Base-by-base conservation (phyloP, 2,329 filamentous ascomycete genomes). In the Aureobasidium sp. region DNA sequence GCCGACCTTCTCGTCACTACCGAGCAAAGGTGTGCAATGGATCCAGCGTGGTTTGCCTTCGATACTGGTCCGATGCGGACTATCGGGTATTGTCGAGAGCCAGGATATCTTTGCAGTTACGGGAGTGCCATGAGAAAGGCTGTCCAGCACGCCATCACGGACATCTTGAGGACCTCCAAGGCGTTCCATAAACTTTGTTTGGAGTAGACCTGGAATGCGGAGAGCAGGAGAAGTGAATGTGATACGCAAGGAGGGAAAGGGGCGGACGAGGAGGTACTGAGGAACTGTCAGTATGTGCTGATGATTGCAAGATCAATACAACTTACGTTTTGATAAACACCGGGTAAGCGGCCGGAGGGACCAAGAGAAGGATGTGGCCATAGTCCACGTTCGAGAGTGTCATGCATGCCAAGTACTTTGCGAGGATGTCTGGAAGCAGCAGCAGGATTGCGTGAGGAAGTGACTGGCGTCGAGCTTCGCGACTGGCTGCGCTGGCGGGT, bases 141-240 rank as follows among this genome's bases (percentile, higher is more conserved):
- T 73, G 53, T 78, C 73, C 8, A 70, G 65, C 17, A 79, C 68
- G 15, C 73, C 75, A 55, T 71, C 70, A 22, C 75, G 71, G 1
- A 77, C 71, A 14, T 70, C 67, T 15, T 66, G 51, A 0, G 76
- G 70, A 5, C 76, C 77, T 29, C 73, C 75, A n/a, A 79, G 71
- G 49, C 76, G 75, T 25, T 76, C 74, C 37, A 78, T 69, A 58
- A 79, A 72, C 56, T 75, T 74, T 12, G 73, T 75, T 65, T 79
- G 77, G 0, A 89, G 75, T 55, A 89, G 87, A 0, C 86, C 87
- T 0, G 87, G 86, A 0, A 88, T 81, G 2, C 86, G 82, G 31
- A 89, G 79, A 1, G 84, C 82, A 0, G 87, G 86, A 1, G 85
- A 87, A 2, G 87, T 87, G 70, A 90, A 90, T 0, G 89, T 79